Conservation (phyloP, 768 basidiomycete genomes). For the Serendipita sp. region DNA sequence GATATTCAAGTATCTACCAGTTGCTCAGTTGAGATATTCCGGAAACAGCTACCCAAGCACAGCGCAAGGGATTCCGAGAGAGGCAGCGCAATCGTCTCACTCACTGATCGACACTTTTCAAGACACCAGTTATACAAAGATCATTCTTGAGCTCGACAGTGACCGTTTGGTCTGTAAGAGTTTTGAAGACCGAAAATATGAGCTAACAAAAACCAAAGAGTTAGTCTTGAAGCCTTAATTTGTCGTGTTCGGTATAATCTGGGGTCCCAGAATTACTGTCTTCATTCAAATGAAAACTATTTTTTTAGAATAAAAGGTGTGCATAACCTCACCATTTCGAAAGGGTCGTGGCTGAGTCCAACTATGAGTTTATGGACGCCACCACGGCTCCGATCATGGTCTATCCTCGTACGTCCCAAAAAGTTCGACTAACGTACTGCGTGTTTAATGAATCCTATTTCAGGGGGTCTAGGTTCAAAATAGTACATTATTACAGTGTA, state of each 20-base stretch:
- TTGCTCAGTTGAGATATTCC: constrained; percentile 8
- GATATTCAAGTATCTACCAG: constrained; percentile 77
- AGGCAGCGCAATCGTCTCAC: constrained; percentile 17
- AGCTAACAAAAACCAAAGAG: constrained; percentile 31
- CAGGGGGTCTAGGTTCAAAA: too few species aligned
- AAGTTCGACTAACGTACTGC: too few species aligned
- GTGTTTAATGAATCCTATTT: too few species aligned
- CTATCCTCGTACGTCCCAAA: too few species aligned
- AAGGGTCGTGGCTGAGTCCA: background rate
- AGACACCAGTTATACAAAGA: constrained; percentile 82
- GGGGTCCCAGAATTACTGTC: too few species aligned
- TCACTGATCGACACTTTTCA: constrained; percentile 97
- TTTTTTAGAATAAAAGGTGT: background rate
- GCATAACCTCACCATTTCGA: background rate
- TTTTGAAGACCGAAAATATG: constrained; percentile 98
- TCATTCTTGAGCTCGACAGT: constrained; percentile 98
- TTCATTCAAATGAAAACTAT: background rate
- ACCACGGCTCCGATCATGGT: too few species aligned
- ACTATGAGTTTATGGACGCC: background rate
- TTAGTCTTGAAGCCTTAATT: background rate
- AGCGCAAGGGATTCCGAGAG: background rate
- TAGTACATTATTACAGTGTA: too few species aligned
- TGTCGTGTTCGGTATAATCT: background rate
- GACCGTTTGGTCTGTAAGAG: constrained; percentile 90
- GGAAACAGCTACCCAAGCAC: background rate